Evolutionary conservation across 345 rosid species (phyloP).

Genomic region (Eucalyptus curtisii): DNA sequence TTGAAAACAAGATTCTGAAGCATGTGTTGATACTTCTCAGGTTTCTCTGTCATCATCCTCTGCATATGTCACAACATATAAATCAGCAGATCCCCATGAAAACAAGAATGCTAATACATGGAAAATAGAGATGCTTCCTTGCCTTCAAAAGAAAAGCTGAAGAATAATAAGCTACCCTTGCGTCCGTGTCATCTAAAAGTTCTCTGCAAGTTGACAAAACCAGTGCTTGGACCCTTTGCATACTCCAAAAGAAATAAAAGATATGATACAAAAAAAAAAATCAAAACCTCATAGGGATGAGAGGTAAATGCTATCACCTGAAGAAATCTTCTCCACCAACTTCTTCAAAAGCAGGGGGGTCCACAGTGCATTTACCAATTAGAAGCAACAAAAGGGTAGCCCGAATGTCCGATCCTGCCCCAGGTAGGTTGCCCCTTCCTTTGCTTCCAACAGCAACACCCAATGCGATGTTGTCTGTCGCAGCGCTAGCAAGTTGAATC

Average conservation of each 20-base stretch:
- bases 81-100: neutral
- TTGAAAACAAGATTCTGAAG: constrained; percentile 87
- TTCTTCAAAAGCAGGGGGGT: constrained; percentile 74
- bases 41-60: constrained; percentile 99
- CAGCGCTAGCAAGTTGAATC: constrained; percentile 95
- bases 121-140: constrained; percentile 10
- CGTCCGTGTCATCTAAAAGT: constrained; percentile 92
- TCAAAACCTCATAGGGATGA: neutral
- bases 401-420: constrained; percentile 92
- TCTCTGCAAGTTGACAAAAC: constrained; percentile 36
- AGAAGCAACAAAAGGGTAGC: constrained; percentile 84
- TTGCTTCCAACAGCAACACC: constrained; percentile 99
- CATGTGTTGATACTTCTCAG: constrained; percentile 90
- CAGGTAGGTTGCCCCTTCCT: constrained; percentile 97
- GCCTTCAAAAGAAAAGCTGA: constrained; percentile 95
- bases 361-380: constrained; percentile 93
- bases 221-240: neutral
- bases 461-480: constrained; percentile 82
- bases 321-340: constrained; percentile 94
- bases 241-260: neutral
- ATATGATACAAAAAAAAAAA: neutral
- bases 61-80: constrained; percentile 12
- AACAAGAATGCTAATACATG: neutral
- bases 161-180: constrained; percentile 95
- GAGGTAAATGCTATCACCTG: constrained; percentile 34